Base-by-base conservation (phyloP, 257 asterid genomes). In the Solanum virginianum region DNA sequence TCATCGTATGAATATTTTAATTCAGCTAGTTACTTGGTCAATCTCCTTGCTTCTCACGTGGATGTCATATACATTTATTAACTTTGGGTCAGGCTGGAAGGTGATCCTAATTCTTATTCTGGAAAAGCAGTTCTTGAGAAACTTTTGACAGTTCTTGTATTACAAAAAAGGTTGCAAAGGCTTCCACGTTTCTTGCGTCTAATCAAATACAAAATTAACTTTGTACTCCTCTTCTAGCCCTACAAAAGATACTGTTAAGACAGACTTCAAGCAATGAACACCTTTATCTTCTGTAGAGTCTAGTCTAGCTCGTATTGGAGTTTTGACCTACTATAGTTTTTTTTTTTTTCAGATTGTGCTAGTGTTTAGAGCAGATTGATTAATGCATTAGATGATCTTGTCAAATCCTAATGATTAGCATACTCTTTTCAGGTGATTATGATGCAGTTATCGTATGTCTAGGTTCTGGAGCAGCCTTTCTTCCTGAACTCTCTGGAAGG, bases 401-500 rank as follows among this genome's bases (percentile, higher is more conserved):
- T 20, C 20, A 43, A 68, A 24, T 77, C 45, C 53, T 51, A 72
- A 74, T 86, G 74, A 72, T 83, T 49, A 57, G 75, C 65, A 83
- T 81, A 62, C 80, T 68, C 15, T 88, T 84, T 88, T 82, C 95
- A 94, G 99, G 97, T 80, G 96, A 92, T 57, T 94, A 93, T 18
- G 88, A 94, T 89, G 98, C 95, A 18, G 97, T 97, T 86, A 88
- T 97, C 80, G 80, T 95, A 86, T 95, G 98, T 89, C 91, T 94
- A 13, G 99, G 99, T 84, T 97, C 98, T 55, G 88, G 93, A 83
- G 93, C 98, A 69, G 91, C 90, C 20, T 95, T 93, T 89, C 86
- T 95, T 39, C 96, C 98, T 0, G 97, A 94, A 87, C 91, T 97
- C 22, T 85, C 89, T 8, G 95, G 90, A 85, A 95, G 88, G 88